These are phyloP conservation scores for Rhazya stricta DNA, from an alignment of 257 asterid species.

Conservation along the genomic window DNA sequence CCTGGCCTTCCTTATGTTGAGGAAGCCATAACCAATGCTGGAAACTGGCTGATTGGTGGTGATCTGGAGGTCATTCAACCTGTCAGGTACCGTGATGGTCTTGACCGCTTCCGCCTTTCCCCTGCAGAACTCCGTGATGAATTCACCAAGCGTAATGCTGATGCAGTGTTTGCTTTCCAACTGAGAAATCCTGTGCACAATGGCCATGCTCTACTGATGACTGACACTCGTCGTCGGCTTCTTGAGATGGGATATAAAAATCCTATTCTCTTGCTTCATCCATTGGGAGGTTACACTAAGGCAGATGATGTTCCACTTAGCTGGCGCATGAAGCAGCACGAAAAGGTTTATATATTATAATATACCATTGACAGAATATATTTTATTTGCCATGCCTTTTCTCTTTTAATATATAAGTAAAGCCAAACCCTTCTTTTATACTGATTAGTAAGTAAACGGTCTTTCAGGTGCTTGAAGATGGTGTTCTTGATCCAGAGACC, in stretches of 20 bases:
- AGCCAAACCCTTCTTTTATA: background rate
- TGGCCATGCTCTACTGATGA: conserved; percentile 88
- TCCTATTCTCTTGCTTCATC: conserved; percentile 79
- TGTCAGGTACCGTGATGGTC: conserved; percentile 59
- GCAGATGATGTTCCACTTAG: conserved; percentile 91
- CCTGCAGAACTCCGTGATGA: conserved; percentile 75
- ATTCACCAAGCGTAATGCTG: conserved; percentile 69
- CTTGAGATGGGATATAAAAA: conserved; percentile 89
- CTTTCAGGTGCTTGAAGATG: conserved; percentile 80
- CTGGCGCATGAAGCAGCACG: conserved; percentile 97
- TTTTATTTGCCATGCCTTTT: background rate
- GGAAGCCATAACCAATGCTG: conserved; percentile 55
- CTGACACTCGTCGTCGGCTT: conserved; percentile 83
- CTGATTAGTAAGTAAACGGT: background rate
- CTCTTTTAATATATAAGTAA: background rate
- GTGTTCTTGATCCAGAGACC: conserved; percentile 86
- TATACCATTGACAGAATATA: background rate
- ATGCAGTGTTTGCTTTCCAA: conserved; percentile 94
- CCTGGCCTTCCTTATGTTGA: conserved; percentile 84
- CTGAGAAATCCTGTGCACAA: conserved; percentile 94
- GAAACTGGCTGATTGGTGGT: conserved; percentile 93
- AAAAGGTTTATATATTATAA: conserved; percentile 49
- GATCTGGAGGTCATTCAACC: conserved; percentile 78
- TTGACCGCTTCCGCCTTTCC: conserved; percentile 80
- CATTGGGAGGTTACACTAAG: conserved; percentile 89